These are phyloP conservation scores for Metschnikowia lochheadii DNA, from an alignment of 805 yeast genomes.

Conservation along the genomic window DNA sequence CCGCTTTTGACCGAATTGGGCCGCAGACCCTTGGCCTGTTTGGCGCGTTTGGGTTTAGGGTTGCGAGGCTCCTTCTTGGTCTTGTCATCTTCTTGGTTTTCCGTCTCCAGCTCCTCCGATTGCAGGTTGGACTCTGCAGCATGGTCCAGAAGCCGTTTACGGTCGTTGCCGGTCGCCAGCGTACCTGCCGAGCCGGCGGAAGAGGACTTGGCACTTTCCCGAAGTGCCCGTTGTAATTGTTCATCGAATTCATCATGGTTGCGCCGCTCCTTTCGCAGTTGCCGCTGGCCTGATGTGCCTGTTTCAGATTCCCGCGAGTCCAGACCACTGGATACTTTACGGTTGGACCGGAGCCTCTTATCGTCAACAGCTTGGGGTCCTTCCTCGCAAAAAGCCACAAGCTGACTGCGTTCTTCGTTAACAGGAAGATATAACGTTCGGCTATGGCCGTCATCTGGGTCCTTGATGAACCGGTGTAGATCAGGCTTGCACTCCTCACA, in stretches of 20 bases:
- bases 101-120: constrained; percentile 1
- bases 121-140: constrained; percentile 6
- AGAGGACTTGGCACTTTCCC: constrained; percentile 52
- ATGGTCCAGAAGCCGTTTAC: constrained; percentile 15
- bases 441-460: constrained; percentile 17
- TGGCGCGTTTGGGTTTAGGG: constrained; percentile 6
- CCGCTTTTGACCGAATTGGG: constrained; percentile 3
- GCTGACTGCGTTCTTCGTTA: constrained; percentile 38
- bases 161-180: constrained; percentile 11
- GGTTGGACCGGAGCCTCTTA: constrained; percentile 4
- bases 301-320: constrained; percentile 12
- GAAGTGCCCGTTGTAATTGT: constrained; percentile 46
- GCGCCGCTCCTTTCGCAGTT: constrained; percentile 30
- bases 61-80: constrained; percentile 10
- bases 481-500: constrained; percentile 91
- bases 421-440: constrained; percentile 40
- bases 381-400: constrained; percentile 2
- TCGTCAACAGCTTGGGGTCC: not conserved
- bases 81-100: constrained; percentile 6
- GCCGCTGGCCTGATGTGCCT: constrained; percentile 15
- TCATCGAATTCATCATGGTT: constrained; percentile 38
- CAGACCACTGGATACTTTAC: constrained; percentile 5
- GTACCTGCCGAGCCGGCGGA: constrained; percentile 22
- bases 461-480: constrained; percentile 53
- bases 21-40: constrained; percentile 3